phyloP scores from a whole-genome alignment of 805 yeast genomes.

The Yarrowia keelungensis region DNA sequence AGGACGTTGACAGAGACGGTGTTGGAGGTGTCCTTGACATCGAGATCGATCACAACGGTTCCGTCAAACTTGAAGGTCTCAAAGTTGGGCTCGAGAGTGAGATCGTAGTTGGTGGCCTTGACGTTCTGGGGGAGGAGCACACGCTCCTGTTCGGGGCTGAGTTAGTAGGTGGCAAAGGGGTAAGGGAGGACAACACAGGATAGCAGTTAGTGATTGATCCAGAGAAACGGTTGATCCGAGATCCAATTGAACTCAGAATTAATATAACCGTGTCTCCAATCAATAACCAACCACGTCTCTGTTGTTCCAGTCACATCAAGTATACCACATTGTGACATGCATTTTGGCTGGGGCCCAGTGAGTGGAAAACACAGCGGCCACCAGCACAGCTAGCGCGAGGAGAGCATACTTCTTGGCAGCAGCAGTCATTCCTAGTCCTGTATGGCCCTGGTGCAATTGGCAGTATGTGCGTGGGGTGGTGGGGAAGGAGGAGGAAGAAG shows the following conservation, averaged over 20 bases:
- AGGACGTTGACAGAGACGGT: constrained; percentile 63
- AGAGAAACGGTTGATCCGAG: no score
- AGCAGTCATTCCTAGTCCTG: constrained; percentile 37
- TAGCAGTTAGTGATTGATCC: no score
- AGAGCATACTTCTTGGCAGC: constrained; percentile 35
- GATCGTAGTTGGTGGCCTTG: constrained; percentile 74
- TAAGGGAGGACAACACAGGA: no score
- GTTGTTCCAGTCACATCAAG: constrained; percentile 12
- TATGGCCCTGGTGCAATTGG: constrained; percentile 39
- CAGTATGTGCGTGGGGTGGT: constrained; percentile 36
- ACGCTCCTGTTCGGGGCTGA: constrained; percentile 44
- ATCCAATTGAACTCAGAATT: no score
- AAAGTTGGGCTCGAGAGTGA: constrained; percentile 69
- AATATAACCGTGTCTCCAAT: no score
- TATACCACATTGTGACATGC: constrained; percentile 38
- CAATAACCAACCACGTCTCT: no score
- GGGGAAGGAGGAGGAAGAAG: constrained; percentile 17
- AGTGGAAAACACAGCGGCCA: constrained; percentile 24
- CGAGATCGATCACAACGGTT: constrained; percentile 54
- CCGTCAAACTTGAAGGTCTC: constrained; percentile 51
- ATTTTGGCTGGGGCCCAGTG: constrained; percentile 36
- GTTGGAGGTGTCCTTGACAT: constrained; percentile 54
- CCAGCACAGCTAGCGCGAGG: constrained; percentile 25
- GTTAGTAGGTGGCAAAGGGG: constrained; percentile 19
- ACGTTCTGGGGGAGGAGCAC: constrained; percentile 67